Evolutionary conservation across 2,329 filamentous ascomycete species (phyloP), one percentile per base, ranked within the genome.

Genomic region (Ophiocordyceps unilateralis): DNA sequence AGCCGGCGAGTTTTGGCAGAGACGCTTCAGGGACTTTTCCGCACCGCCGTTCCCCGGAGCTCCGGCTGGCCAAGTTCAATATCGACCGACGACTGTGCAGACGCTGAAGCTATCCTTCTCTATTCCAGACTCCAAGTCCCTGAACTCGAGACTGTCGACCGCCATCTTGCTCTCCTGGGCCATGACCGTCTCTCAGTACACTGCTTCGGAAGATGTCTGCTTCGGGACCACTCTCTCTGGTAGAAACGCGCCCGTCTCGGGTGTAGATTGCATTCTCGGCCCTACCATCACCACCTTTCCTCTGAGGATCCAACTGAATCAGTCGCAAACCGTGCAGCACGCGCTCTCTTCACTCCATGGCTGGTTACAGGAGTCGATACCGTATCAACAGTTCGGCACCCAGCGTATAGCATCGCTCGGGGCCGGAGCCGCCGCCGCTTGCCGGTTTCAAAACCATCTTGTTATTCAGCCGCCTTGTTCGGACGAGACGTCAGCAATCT

Each of bases 101-200:
- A 32, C 5, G 62, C 70, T 48, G 68, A 64, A 1, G 54, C 68
- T 3, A 54, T 71, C 1, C 65, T 69, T 47, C 22, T 24, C 12
- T 5, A 4, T 22, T 7, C 15, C 32, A 2, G n/a, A 28, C 17
- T 34, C 7, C 10, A 40, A 23, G 14, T 10, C 32, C 40, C n/a
- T 7, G 30, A 41, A 47, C 59, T 67, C 44, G 65, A 51, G 48
- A 0, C 40, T 41, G 2, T 42, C 51, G 0, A 51, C 42, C 0
- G 3, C 51, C 4, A 30, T 55, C 14, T 45, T 48, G 1, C 65
- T 68, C 24, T 72, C 74, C 0, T 65, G 70, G 51, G 64, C 66
- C 9, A 65, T 69, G 41, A 51, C 79, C 1, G 50, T 75, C 4
- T 56, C 63, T 17, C 57, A 59, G 7, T 77, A 77, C 47, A 51